These are phyloP conservation scores for Raddia guianensis DNA, from an alignment of 176 grass and related monocot genomes.

Conservation along the genomic window DNA sequence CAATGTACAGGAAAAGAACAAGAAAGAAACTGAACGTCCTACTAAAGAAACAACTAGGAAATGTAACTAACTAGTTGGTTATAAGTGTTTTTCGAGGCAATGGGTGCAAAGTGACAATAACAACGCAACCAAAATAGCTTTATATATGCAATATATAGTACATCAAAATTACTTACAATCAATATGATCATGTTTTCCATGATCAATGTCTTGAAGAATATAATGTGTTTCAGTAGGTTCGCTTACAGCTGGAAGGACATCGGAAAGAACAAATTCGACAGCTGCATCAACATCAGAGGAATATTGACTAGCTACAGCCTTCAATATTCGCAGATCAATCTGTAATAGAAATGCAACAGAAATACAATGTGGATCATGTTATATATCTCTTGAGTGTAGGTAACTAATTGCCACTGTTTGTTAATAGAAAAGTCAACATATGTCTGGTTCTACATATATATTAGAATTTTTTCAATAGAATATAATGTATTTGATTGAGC, in stretches of 20 bases:
- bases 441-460: not conserved
- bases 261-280: conserved; percentile 67
- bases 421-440: not conserved
- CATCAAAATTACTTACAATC: conserved; percentile 44
- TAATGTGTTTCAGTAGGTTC: conserved; percentile 44
- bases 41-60: conserved; percentile 15
- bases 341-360: conserved; percentile 33
- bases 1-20: not conserved
- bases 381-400: conserved; percentile 12
- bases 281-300: conserved; percentile 62
- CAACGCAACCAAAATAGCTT: not conserved
- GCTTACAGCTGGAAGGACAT: conserved; percentile 56
- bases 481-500: not conserved
- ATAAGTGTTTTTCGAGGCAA: not conserved
- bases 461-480: not conserved
- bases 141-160: not conserved
- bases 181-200: conserved; percentile 32
- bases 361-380: not conserved
- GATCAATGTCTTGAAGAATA: conserved; percentile 32
- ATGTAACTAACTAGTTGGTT: not conserved
- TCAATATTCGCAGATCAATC: conserved; percentile 77
- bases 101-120: not conserved
- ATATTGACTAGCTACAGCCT: conserved; percentile 68
- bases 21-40: conserved; percentile 8
- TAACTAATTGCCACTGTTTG: not conserved